These are phyloP conservation scores for Penicillium parvum DNA, from an alignment of 495 filamentous ascomycete genomes.

Conservation along the genomic window DNA sequence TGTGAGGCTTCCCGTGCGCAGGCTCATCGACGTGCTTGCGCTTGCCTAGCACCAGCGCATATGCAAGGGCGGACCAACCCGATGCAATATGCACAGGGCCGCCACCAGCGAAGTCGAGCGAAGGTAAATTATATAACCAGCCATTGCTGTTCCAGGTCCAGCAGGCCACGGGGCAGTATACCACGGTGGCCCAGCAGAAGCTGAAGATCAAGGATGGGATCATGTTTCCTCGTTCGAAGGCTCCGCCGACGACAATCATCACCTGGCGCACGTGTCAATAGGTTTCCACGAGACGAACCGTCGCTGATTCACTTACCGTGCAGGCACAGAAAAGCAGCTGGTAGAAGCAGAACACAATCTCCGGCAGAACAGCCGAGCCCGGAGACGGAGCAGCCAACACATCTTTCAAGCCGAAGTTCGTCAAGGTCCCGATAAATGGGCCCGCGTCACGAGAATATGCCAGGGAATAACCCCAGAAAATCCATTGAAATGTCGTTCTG, in stretches of 20 bases:
- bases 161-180: constrained; percentile 56
- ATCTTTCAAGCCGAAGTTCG: constrained; percentile 51
- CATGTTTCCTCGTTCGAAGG: constrained; percentile 53
- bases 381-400: constrained; percentile 48
- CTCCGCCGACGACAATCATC: constrained; percentile 49
- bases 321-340: constrained; percentile 55
- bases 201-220: constrained; percentile 52
- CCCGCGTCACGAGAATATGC: constrained; percentile 47
- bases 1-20: constrained; percentile 48
- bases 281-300: too few species aligned
- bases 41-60: constrained; percentile 53
- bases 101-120: constrained; percentile 54
- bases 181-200: constrained; percentile 57
- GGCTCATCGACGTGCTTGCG: constrained; percentile 42
- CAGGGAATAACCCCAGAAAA: constrained; percentile 57
- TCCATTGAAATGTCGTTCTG: constrained; percentile 50
- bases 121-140: constrained; percentile 52
- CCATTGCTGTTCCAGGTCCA: constrained; percentile 60
- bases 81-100: constrained; percentile 55
- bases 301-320: constrained; percentile 34
- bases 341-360: constrained; percentile 55
- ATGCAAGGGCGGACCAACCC: constrained; percentile 51
- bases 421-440: constrained; percentile 51
- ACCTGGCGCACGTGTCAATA: too few species aligned
- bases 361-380: constrained; percentile 45